Evolutionary conservation across 2,329 filamentous ascomycete genomes (phyloP), one percentile per base, ranked within the genome.

Genomic region (Ophiostoma populinum): DNA sequence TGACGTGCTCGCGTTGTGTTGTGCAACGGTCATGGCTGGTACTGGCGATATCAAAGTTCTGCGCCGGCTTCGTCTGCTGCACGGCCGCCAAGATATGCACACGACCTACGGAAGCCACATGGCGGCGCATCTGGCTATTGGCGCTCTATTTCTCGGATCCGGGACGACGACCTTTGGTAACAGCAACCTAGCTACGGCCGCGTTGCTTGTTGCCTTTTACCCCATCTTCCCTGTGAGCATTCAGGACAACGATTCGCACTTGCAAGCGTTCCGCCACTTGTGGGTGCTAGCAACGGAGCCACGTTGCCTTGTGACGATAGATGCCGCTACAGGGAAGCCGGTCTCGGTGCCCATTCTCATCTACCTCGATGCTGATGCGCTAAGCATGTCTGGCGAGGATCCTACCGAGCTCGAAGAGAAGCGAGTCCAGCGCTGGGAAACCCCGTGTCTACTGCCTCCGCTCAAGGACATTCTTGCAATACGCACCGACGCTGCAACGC

Each of bases 221-320:
- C 90, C 90, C 0, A 67, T 94, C 15, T 94, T 92, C 51, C 90
- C 90, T 0, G 78, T 72, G 8, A 78, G 73, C 20, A 81, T 95
- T 2, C 79, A 92, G 48, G 90, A 98, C 57, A 95, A 95, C 50
- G 79, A 81, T 44, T 85, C 83, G 9, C 90, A 98, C 48, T 65
- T 98, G 6, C 90, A 98, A 58, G 90, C 92, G 4, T 90, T 98
- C 59, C 75, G 92, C 5, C 87, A 98, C 55, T 80, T 98, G 49
- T 98, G 90, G 90, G 87, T 93, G 9, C 65, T 98, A 4, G 90
- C 90, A 2, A 78, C 81, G 0, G 90, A 98, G 48, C 73, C 83
- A 8, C 72, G 92, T 34, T 95, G 87, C 50, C 67, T 98, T 0
- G 72, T 98, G 1, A 71, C 82, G 13, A 80, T 87, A 41, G 90